A percentile compares a stretch with the other conserved stretches of the same genome.
These are phyloP conservation scores for Orbilia brochopaga DNA, from an alignment of 2,329 filamentous ascomycete genomes.

Conservation along the genomic window DNA sequence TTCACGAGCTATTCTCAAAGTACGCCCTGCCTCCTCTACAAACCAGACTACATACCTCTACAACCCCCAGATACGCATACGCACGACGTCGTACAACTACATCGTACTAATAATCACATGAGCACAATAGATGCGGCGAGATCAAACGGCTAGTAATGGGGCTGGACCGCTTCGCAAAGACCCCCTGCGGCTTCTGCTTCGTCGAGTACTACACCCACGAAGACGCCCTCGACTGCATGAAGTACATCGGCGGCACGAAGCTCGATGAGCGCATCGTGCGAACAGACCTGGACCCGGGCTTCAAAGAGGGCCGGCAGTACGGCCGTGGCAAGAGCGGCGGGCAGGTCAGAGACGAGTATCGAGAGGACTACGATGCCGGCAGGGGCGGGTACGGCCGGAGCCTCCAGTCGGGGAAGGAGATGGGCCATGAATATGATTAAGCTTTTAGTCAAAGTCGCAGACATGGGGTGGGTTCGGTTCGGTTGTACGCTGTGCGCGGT, in stretches of 20 bases:
- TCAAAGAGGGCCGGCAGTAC: slow-evolving; percentile 94
- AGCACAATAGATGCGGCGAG: slow-evolving; percentile 72
- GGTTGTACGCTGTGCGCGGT: not conserved
- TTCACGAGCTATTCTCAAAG: slow-evolving; percentile 94
- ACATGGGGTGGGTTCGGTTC: not conserved
- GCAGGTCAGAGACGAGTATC: slow-evolving; percentile 96
- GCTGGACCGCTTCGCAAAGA: slow-evolving; percentile 94
- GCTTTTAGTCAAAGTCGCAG: not conserved
- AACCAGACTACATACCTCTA: slow-evolving; percentile 40
- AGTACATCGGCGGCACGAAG: slow-evolving; percentile 97
- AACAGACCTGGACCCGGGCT: slow-evolving; percentile 93
- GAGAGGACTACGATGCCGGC: slow-evolving; percentile 94
- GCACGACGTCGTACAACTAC: not conserved
- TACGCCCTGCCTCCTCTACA: slow-evolving; percentile 57
- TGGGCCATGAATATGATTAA: slow-evolving; percentile 46
- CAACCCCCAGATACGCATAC: not conserved
- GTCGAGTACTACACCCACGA: slow-evolving; percentile 99
- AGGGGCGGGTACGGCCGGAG: slow-evolving; percentile 77
- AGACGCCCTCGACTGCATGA: slow-evolving; percentile 96
- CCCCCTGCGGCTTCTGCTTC: slow-evolving; percentile 98
- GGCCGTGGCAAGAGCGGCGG: slow-evolving; percentile 77
- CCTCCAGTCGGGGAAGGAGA: slow-evolving; percentile 51
- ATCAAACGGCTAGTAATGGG: slow-evolving; percentile 99
- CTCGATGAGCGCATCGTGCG: slow-evolving; percentile 95
- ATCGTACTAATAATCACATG: not conserved